Evolutionary conservation across 1,284 basidiomycete species (phyloP), one percentile per base, ranked within the genome.

Genomic region (Cryptococcus sp.): DNA sequence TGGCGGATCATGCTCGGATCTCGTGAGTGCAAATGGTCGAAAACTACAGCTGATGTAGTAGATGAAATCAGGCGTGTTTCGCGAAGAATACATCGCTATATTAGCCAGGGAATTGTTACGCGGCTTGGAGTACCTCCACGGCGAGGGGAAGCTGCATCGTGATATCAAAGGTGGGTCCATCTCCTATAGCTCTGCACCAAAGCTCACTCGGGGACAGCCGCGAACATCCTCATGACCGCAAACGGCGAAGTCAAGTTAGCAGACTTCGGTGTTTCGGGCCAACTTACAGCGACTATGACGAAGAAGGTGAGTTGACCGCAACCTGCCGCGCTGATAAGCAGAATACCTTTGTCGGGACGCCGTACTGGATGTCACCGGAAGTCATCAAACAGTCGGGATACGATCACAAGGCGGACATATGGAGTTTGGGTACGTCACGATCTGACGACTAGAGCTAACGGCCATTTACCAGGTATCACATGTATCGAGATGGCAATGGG

Each of bases 331-430:
- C 35, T 25, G 15, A 19, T 45, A 23, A 35, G 38, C 54, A 78
- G 84, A 98, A 98, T 71, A 97, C 93, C 0, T 97, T 98, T 74
- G 94, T 98, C 52, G 92, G 95, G 31, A 95, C 94, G 16, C 92
- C 92, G 2, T 95, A 94, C 74, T 96, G 93, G 93, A 99, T 99
- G 95, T 93, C 92, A 22, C 95, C 95, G 7, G 95, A 99, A 77
- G 95, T 99, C 22, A 98, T 99, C 83, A 98, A 98, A 80, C 95
- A 99, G 80, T 95, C 91, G 62, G 96, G 96, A 8, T 99, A 99
- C 78, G 95, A 98, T 73, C 90, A 94, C 78, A 98, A 97, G 75
- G 95, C 95, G 13, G 95, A 99, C 77, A 97, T 99, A 52, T 96
- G 93, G 93, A 91, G 89, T 77, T 80, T 95, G 66, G 92, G 91